phyloP scores from a whole-genome alignment of 768 basidiomycete species.

The Boletus vinaceobasis region DNA sequence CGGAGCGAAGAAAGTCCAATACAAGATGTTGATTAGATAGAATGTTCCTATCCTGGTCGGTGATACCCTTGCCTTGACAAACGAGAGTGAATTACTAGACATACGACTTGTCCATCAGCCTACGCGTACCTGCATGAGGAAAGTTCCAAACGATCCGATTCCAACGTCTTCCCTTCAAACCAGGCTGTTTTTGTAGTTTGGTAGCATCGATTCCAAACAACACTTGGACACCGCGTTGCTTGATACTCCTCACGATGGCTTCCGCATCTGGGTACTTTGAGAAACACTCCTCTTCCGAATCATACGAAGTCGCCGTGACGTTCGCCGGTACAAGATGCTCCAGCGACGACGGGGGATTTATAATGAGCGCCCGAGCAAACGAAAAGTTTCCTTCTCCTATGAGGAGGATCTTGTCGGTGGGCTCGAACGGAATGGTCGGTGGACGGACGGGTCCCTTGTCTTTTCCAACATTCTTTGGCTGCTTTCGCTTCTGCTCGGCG shows the following conservation, averaged over 20 bases:
- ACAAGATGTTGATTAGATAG: conserved; percentile 82
- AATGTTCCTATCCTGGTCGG: conserved; percentile 92
- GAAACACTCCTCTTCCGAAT: conserved; percentile 71
- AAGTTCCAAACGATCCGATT: conserved; percentile 93
- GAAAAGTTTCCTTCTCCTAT: conserved; percentile 97
- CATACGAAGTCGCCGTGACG: conserved; percentile 83
- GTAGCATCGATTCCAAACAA: conserved; percentile 87
- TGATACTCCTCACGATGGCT: conserved; percentile 53
- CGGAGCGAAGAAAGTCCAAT: conserved; percentile 77
- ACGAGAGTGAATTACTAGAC: neutral
- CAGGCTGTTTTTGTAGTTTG: conserved; percentile 54
- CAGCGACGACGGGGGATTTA: conserved; percentile 42
- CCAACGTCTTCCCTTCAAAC: conserved; percentile 62
- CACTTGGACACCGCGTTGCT: conserved; percentile 61
- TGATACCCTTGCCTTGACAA: conserved; percentile 74
- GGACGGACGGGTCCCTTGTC: conserved; percentile 32
- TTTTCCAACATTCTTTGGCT: conserved; percentile 33
- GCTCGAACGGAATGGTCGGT: conserved; percentile 61
- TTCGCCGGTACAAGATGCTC: conserved; percentile 58
- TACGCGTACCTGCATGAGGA: conserved; percentile 83
- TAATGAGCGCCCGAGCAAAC: conserved; percentile 72
- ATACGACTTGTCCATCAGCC: neutral
- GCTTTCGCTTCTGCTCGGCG: conserved; percentile 42
- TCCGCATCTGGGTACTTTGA: conserved; percentile 77
- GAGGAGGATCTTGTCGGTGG: conserved; percentile 67